These are phyloP conservation scores for Talaromyces verruculosus DNA, from an alignment of 2,329 filamentous ascomycete species.

Conservation along the genomic window DNA sequence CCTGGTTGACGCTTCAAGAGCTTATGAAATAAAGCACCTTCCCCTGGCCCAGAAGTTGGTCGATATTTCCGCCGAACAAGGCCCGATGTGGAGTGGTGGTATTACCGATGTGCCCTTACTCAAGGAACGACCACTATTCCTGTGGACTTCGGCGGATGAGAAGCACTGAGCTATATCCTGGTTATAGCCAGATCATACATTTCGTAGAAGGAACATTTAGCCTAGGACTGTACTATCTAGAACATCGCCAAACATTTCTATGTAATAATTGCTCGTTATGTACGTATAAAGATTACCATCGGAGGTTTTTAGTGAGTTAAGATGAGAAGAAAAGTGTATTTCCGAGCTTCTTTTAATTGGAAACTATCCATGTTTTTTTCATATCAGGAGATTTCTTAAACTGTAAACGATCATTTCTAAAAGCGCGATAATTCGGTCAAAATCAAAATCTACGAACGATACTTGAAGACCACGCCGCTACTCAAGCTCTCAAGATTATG, in stretches of 20 bases:
- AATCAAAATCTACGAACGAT: background rate
- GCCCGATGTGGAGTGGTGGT: slow-evolving; percentile 18
- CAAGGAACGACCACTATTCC: slow-evolving; percentile 4
- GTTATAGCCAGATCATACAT: background rate
- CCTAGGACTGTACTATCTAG: background rate
- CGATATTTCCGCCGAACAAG: slow-evolving; percentile 15
- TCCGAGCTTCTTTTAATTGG: background rate
- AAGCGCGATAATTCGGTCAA: too few species aligned
- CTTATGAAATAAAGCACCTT: slow-evolving; percentile 16
- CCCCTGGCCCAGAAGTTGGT: slow-evolving; percentile 17
- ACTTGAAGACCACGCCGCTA: slow-evolving; percentile 11
- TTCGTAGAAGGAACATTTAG: background rate
- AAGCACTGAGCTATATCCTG: background rate
- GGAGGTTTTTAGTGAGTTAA: background rate
- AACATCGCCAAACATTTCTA: background rate
- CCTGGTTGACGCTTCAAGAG: background rate
- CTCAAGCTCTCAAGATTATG: background rate
- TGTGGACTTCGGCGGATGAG: slow-evolving; percentile 18
- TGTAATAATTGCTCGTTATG: background rate
- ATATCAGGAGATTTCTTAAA: background rate
- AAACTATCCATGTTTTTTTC: too few species aligned
- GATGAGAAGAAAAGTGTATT: background rate
- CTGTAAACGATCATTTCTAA: background rate
- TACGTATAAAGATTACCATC: background rate
- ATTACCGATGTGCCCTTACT: slow-evolving; percentile 11